Evolutionary conservation across 1,139 yeast species (phyloP), one percentile per base, ranked within the genome.

Genomic region (Diutina neorugosa): DNA sequence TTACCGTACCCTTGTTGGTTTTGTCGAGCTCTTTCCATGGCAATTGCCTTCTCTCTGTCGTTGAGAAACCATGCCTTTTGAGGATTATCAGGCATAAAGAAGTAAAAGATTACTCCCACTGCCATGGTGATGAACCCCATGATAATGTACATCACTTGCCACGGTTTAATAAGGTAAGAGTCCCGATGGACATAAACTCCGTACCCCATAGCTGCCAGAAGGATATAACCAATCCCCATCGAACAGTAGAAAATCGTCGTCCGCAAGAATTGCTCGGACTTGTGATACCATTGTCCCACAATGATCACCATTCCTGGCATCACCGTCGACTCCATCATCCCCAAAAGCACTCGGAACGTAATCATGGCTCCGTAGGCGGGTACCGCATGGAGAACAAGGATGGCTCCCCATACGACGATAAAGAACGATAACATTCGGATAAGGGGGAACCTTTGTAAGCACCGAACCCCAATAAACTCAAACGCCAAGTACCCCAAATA

Each of bases 71-170:
- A 72, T 3, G 84, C 82, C 41, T 67, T 63, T n/a, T 77, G 66
- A 34, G 83, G 84, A 27, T 70, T 68, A 60, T 78, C 79, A 11
- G 86, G 86, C 52, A 78, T 65, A 59, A 75, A 73, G 48, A 77
- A 60, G 51, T 65, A 63, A 48, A 78, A 65, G 25, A 69, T 55
- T 16, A 74, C 51, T 2, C 83, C 83, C 11, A 76, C 58, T 20
- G 73, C 57, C 16, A 77, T 67, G 0, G 83, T 73, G 55, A 76
- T 68, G 20, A 69, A 64, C 27, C 84, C 84, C 50, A 74, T 70
- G 18, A 77, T 64, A 41, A 77, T 62, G 62, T 76, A 78, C 23
- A 77, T 60, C 2, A 76, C 57, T 57, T 71, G 76, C 83, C 84
- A 80, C 1, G 67, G 68, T 4, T 64, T 68, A 16, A 78, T 60